These are phyloP conservation scores for Penicillium roqueforti DNA, from an alignment of 495 filamentous ascomycete genomes.

Conservation along the genomic window DNA sequence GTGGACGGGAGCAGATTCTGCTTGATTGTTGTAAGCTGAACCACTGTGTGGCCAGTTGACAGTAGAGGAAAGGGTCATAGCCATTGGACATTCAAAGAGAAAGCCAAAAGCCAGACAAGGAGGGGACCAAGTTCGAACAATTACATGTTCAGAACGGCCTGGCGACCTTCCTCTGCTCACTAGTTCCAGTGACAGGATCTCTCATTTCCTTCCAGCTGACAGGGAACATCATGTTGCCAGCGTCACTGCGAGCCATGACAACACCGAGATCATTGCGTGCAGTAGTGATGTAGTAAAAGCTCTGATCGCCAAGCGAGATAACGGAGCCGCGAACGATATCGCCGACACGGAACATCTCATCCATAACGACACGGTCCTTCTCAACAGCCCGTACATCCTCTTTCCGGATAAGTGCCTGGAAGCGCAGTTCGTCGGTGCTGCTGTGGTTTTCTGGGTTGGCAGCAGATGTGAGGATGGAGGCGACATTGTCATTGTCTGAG, in stretches of 20 bases:
- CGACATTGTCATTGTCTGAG: constrained; percentile 49
- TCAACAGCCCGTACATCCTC: constrained; percentile 94
- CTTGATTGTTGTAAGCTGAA: background rate
- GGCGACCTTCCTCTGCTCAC: constrained; percentile 86
- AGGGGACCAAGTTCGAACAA: background rate
- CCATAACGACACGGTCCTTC: constrained; percentile 88
- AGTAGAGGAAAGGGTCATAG: background rate
- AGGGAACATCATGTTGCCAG: constrained; percentile 84
- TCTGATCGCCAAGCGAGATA: constrained; percentile 87
- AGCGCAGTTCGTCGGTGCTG: constrained; percentile 47
- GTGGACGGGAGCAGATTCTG: background rate
- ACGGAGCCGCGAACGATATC: constrained; percentile 90
- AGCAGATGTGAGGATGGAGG: constrained; percentile 40
- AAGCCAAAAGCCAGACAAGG: background rate
- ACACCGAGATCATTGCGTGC: constrained; percentile 88
- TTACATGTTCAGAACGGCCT: constrained; percentile 65
- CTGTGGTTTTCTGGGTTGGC: constrained; percentile 45
- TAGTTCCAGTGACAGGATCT: constrained; percentile 72
- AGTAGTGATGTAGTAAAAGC: constrained; percentile 88
- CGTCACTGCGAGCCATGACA: constrained; percentile 87
- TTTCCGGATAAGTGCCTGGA: constrained; percentile 54
- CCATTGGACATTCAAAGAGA: background rate
- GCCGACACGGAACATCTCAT: constrained; percentile 86
- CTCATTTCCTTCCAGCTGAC: constrained; percentile 92
- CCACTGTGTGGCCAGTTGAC: background rate